Evolutionary conservation across 345 rosid species (phyloP).

Genomic region (Ceriops zippeliana): DNA sequence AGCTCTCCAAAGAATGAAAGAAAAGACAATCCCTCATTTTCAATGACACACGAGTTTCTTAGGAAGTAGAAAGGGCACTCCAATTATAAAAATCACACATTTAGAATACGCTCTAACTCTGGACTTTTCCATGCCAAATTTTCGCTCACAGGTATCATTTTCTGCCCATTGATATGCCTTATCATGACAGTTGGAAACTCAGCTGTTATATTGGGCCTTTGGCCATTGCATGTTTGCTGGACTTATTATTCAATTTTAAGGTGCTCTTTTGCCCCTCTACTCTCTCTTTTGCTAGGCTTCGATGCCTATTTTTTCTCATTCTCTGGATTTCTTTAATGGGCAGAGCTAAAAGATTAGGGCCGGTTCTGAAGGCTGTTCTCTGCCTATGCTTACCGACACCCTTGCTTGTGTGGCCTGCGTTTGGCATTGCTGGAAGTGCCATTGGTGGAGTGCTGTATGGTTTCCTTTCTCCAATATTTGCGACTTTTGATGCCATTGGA

Average conservation of each 20-base stretch:
- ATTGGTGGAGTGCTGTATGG: conserved; percentile 69
- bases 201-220: conserved; percentile 61
- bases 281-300: conserved; percentile 9
- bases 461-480: conserved; percentile 79
- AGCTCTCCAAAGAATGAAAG: background rate
- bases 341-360: conserved; percentile 79
- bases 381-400: conserved; percentile 56
- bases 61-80: conserved; percentile 4
- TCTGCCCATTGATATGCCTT: conserved; percentile 70
- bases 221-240: conserved; percentile 57
- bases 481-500: conserved; percentile 91
- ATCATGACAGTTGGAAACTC: conserved; percentile 68
- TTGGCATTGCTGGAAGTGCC: conserved; percentile 62
- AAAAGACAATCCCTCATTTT: background rate
- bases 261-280: conserved; percentile 35
- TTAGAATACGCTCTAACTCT: background rate
- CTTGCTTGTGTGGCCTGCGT: conserved; percentile 51
- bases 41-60: background rate
- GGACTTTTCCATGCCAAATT: background rate
- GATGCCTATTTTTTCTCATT: conserved; percentile 20
- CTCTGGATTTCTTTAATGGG: conserved; percentile 24
- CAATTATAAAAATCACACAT: background rate
- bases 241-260: conserved; percentile 68
- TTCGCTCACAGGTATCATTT: conserved; percentile 53
- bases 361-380: conserved; percentile 68